Base-by-base conservation (phyloP, 805 yeast genomes). In the Wickerhamiella azymoides region DNA sequence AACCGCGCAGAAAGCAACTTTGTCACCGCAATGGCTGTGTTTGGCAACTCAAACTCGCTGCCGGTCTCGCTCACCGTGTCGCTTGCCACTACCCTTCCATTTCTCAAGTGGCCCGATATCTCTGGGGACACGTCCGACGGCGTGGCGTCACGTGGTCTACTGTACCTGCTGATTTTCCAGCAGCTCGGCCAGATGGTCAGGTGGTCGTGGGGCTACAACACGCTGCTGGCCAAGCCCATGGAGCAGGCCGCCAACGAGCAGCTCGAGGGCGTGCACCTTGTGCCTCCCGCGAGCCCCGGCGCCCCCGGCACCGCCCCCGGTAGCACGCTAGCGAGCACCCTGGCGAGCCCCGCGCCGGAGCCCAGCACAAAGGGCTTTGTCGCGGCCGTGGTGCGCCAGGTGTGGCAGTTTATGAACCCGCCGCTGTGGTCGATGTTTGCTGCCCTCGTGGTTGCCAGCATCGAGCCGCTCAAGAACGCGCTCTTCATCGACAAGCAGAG, bases 11-110 rank as follows among this genome's bases (percentile, higher is more conserved):
- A 92, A 63, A 59, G 84, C 3, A 88, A 89, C 64, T 89, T 84
- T 57, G 96, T 92, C 42, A 81, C 93, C 18, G 97, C 96, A 2
- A 92, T 92, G 93, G 85, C 92, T 2, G 95, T 88, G 5, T 89
- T 89, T 64, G 97, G 96, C 45, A 92, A 89, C 64, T 84, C 95
- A 38, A 89, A 89, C 67, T 83, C 94, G 10, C 72, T 89, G 47
- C 97, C 98, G 0, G 97, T 89, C 1, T 85, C 96, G 0, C 70
- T 92, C 52, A 77, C 80, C 8, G 67, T 92, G 47, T 80, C 94
- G 18, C 64, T 76, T 50, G 78, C 80, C 2, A 70, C 70, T 55
- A 70, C 80, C 1, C 62, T 77, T 53, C 81, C 81, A 1, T 69
- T 70, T 46, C 66, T 77, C 50, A 59, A 61, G 37, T 77, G 83